Evolutionary conservation across 2,329 filamentous ascomycete genomes (phyloP).

Genomic region (Diaporthe humulicola): DNA sequence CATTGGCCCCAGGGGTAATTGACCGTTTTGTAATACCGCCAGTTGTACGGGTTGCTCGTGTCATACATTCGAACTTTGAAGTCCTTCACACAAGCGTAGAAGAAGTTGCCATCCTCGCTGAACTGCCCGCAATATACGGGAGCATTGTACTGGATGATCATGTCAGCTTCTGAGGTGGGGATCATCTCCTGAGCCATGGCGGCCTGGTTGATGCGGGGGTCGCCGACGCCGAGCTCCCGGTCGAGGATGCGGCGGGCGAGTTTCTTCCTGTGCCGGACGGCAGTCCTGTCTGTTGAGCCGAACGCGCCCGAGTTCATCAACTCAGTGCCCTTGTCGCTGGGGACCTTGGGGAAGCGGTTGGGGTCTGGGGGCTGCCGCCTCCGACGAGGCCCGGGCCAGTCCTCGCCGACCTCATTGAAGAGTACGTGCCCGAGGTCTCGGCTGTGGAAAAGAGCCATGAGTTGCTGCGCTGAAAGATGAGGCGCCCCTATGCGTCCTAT

Average conservation of each 20-base stretch:
- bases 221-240: slow-evolving; percentile 82
- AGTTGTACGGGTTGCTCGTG: slow-evolving; percentile 93
- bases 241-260: slow-evolving; percentile 81
- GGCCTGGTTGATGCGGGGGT: slow-evolving; percentile 70
- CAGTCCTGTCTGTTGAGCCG: slow-evolving; percentile 73
- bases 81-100: slow-evolving; percentile 92
- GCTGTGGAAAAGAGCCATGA: slow-evolving; percentile 56
- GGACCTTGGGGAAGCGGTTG: slow-evolving; percentile 83
- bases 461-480: slow-evolving; percentile 46
- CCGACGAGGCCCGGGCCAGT: slow-evolving; percentile 53
- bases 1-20: slow-evolving; percentile 89
- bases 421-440: slow-evolving; percentile 53
- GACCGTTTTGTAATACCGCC: slow-evolving; percentile 95
- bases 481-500: slow-evolving; percentile 34
- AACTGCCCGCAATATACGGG: slow-evolving; percentile 97
- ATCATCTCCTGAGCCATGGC: slow-evolving; percentile 82
- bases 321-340: slow-evolving; percentile 80
- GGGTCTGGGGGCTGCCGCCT: slow-evolving; percentile 61
- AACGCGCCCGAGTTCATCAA: slow-evolving; percentile 89
- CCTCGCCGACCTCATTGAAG: slow-evolving; percentile 50
- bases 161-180: slow-evolving; percentile 82
- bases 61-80: slow-evolving; percentile 98
- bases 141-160: slow-evolving; percentile 87
- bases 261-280: slow-evolving; percentile 65
- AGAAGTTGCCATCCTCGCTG: slow-evolving; percentile 97